phyloP scores from a whole-genome alignment of 2,329 filamentous ascomycete species.

The Colletotrichum sp. region DNA sequence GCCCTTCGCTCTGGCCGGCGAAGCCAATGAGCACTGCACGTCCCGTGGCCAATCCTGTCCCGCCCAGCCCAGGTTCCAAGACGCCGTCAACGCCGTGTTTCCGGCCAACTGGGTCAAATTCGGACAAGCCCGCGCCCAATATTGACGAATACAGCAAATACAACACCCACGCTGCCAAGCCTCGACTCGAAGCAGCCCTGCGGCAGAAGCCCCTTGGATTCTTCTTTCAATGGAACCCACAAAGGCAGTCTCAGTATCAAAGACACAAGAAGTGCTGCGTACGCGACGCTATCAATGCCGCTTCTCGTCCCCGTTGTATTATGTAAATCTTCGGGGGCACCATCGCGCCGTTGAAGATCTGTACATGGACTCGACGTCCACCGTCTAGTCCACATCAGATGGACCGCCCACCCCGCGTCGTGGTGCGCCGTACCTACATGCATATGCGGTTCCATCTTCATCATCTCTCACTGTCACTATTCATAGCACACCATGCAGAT shows the following conservation, averaged over 20 bases:
- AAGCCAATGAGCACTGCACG: not conserved
- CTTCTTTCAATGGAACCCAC: not conserved
- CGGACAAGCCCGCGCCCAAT: not conserved
- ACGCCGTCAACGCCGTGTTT: slow-evolving; percentile 8
- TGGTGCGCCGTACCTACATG: not conserved
- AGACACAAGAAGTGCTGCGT: not conserved
- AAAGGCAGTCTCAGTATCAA: not conserved
- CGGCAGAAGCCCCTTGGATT: not conserved
- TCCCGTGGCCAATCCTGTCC: not conserved
- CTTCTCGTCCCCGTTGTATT: not conserved
- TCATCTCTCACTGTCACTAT: not conserved
- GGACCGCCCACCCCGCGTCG: not conserved
- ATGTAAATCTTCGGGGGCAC: not conserved
- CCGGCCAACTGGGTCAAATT: slow-evolving; percentile 1
- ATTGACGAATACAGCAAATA: not conserved
- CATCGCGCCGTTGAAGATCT: not conserved
- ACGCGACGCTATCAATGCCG: not conserved
- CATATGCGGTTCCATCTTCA: not conserved
- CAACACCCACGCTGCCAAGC: not conserved
- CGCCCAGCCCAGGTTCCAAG: slow-evolving; percentile 8
- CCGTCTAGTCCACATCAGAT: not conserved
- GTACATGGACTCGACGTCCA: not conserved
- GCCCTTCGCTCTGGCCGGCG: not conserved
- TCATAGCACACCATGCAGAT: not conserved
- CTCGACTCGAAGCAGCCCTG: not conserved